Evolutionary conservation across 306 rosid genomes (phyloP).

Genomic region (Clitoria ternatea): DNA sequence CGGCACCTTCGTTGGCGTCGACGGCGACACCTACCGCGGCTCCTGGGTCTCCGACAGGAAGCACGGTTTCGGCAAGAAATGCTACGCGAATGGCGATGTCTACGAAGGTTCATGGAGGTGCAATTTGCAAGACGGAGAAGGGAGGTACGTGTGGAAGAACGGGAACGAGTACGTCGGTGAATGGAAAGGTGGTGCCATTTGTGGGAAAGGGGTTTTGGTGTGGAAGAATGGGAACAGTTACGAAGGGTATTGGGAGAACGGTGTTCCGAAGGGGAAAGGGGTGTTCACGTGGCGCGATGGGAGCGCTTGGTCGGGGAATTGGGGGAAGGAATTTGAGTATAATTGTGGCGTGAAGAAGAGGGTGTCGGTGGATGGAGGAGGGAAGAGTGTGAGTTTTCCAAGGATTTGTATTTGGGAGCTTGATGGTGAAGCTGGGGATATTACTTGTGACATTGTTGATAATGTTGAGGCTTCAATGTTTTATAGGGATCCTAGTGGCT

Average conservation of each 20-base stretch:
- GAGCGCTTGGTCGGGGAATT: constrained; percentile 25
- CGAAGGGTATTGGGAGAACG: constrained; percentile 48
- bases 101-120: constrained; percentile 46
- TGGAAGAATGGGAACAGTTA: constrained; percentile 45
- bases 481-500: constrained; percentile 25
- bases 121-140: constrained; percentile 48
- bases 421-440: constrained; percentile 57
- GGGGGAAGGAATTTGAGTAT: constrained; percentile 31
- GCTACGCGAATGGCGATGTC: constrained; percentile 43
- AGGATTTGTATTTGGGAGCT: constrained; percentile 56
- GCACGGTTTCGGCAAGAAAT: constrained; percentile 40
- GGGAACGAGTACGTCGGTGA: constrained; percentile 48
- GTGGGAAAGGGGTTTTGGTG: constrained; percentile 38
- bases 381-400: constrained; percentile 40
- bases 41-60: constrained; percentile 38
- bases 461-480: constrained; percentile 39
- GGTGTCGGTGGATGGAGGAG: constrained; percentile 30
- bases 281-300: constrained; percentile 44
- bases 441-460: constrained; percentile 50
- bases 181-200: constrained; percentile 39
- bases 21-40: constrained; percentile 37
- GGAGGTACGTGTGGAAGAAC: constrained; percentile 47
- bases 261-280: constrained; percentile 40
- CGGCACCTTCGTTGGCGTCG: constrained; percentile 38
- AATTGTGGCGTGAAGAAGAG: constrained; percentile 21